A percentile compares a stretch with the other conserved stretches of the same genome.
These are phyloP conservation scores for Malus orientalis DNA, from an alignment of 306 rosid species.

Conservation along the genomic window DNA sequence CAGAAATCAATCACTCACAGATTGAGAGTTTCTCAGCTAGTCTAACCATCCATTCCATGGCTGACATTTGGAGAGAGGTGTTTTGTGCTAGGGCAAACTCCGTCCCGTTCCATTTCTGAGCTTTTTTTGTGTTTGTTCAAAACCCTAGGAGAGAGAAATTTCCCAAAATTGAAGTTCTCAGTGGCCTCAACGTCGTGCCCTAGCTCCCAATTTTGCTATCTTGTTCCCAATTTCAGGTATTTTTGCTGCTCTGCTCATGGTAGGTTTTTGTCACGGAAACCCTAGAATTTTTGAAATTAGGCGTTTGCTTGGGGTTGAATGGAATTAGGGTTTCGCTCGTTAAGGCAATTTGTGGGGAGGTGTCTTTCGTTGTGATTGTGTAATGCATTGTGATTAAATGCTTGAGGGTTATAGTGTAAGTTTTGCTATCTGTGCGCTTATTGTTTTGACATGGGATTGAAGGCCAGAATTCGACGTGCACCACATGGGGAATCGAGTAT, in stretches of 20 bases:
- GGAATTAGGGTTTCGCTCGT: slow-evolving; percentile 44
- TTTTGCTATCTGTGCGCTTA: slow-evolving; percentile 16
- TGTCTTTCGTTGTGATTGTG: slow-evolving; percentile 15
- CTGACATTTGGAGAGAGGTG: slow-evolving; percentile 45
- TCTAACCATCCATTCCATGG: slow-evolving; percentile 36
- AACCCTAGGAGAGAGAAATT: slow-evolving; percentile 84
- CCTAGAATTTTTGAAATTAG: slow-evolving; percentile 65
- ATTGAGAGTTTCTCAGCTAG: slow-evolving; percentile 20
- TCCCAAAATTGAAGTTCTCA: slow-evolving; percentile 16
- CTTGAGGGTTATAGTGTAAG: slow-evolving; percentile 19
- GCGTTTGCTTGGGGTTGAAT: slow-evolving; percentile 23
- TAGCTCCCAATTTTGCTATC: slow-evolving; percentile 37
- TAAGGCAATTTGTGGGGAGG: slow-evolving; percentile 19
- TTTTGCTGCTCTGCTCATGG: slow-evolving; percentile 20
- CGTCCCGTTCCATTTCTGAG: slow-evolving; percentile 16
- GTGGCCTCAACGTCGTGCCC: slow-evolving; percentile 37
- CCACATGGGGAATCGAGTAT: slow-evolving; percentile 22
- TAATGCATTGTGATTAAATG: slow-evolving; percentile 62
- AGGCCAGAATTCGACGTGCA: slow-evolving; percentile 11
- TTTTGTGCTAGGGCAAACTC: slow-evolving; percentile 50
- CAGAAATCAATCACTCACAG: background rate
- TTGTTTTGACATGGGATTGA: slow-evolving; percentile 26
- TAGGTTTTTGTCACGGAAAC: slow-evolving; percentile 41
- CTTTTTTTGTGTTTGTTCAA: slow-evolving; percentile 29
- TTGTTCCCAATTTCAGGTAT: slow-evolving; percentile 52